A percentile compares a stretch with the other conserved stretches of the same genome.
Evolutionary conservation across 164 flowering plant genomes (phyloP).

Genomic region (Aristolochia californica): DNA sequence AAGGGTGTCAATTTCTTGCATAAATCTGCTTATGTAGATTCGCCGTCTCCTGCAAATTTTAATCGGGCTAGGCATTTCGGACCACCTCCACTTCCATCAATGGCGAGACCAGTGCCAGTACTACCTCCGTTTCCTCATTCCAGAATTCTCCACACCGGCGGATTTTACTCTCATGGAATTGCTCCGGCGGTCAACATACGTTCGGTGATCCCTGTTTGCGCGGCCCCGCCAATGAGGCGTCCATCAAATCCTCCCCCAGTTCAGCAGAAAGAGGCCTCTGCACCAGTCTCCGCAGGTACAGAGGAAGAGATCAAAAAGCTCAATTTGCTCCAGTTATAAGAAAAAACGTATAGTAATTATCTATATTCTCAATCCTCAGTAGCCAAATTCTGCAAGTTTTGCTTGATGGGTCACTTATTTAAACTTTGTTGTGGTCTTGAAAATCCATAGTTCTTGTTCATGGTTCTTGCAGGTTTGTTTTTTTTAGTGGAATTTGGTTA

Average conservation of each 20-base stretch:
- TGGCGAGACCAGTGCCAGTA: slow-evolving; percentile 1
- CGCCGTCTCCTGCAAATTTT: slow-evolving; percentile 1
- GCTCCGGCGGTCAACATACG: slow-evolving; percentile 46
- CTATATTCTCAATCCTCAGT: neutral
- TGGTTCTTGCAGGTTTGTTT: slow-evolving; percentile 2
- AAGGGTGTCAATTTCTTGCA: neutral
- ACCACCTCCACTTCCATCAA: slow-evolving; percentile 5
- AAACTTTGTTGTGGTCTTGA: slow-evolving; percentile 2
- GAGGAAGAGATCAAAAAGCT: slow-evolving; percentile 8
- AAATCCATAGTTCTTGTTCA: slow-evolving; percentile 8
- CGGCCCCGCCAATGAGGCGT: slow-evolving; percentile 29
- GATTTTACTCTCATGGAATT: slow-evolving; percentile 16
- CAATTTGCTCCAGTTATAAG: slow-evolving; percentile 7
- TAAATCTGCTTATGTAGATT: slow-evolving; percentile 5
- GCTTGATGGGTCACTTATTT: slow-evolving; percentile 1
- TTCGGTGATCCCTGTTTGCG: slow-evolving; percentile 41
- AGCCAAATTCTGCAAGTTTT: slow-evolving; percentile 5
- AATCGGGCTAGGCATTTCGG: slow-evolving; percentile 5
- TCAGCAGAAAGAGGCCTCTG: slow-evolving; percentile 9
- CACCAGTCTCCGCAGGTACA: slow-evolving; percentile 1
- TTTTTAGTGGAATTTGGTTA: slow-evolving; percentile 1
- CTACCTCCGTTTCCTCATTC: slow-evolving; percentile 4
- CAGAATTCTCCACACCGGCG: slow-evolving; percentile 4
- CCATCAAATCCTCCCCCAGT: slow-evolving; percentile 7
- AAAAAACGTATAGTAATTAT: neutral